phyloP scores from a whole-genome alignment of 768 basidiomycete genomes.

The Leccinum pellstonianum region DNA sequence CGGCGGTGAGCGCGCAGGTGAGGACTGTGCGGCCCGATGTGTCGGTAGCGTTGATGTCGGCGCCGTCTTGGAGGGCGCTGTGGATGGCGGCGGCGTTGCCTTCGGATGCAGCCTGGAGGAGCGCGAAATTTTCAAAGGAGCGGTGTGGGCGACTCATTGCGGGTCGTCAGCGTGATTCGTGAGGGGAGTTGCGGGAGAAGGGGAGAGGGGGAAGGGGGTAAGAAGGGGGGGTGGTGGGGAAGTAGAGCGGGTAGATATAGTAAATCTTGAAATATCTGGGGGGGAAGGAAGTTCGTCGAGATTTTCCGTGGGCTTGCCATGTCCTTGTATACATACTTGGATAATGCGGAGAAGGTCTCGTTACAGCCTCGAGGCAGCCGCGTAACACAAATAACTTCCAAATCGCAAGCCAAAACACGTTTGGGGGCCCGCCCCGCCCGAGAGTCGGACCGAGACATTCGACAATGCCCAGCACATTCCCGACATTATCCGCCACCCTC shows the following conservation, averaged over 20 bases:
- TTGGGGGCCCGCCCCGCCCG: background rate
- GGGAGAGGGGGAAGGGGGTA: background rate
- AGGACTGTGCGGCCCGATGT: slow-evolving; percentile 58
- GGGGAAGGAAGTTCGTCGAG: slow-evolving; percentile 8
- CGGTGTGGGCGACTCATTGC: slow-evolving; percentile 38
- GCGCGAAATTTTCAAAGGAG: slow-evolving; percentile 40
- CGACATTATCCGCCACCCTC: background rate
- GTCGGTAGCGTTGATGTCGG: slow-evolving; percentile 69
- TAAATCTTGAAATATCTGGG: background rate
- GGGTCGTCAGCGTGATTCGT: slow-evolving; percentile 33
- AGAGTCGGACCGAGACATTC: no score
- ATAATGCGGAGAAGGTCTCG: slow-evolving; percentile 27
- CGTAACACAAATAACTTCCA: slow-evolving; percentile 7
- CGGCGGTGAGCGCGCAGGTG: slow-evolving; percentile 70
- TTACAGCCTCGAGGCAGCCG: slow-evolving; percentile 31
- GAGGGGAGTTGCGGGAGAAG: slow-evolving; percentile 13
- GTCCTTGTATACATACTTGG: slow-evolving; percentile 27
- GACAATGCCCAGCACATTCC: slow-evolving; percentile 8
- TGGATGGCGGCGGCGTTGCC: slow-evolving; percentile 56
- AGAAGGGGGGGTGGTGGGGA: background rate
- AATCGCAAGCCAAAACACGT: background rate
- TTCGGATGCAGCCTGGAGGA: slow-evolving; percentile 55
- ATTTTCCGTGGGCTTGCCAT: slow-evolving; percentile 20
- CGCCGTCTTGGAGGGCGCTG: slow-evolving; percentile 54
- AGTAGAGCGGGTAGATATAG: slow-evolving; percentile 21